Base-by-base conservation (phyloP, 2,329 filamentous ascomycete genomes). In the Nemania sp. region DNA sequence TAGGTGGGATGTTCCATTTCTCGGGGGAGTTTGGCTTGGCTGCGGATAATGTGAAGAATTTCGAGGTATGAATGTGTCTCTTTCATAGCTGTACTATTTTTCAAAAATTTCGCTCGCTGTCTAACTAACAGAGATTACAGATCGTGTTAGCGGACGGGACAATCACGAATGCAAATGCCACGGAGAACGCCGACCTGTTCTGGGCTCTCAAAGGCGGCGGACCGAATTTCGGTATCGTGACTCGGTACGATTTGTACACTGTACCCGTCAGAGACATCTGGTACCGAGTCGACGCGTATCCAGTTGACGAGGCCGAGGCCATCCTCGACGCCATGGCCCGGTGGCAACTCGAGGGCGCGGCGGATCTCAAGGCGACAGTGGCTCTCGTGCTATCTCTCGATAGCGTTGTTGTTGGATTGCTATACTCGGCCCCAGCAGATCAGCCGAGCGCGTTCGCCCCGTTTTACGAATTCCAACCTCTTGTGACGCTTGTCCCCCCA, bases 401-500 rank as follows among this genome's bases (percentile, higher is more conserved):
- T 17, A 17, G 14, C 6, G 9, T 36, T 2, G n/a, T 17, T 5
- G 33, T 36, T 2, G 33, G 33, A n/a, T 30, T 17, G 12, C 31
- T n/a, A 19, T 23, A 8, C 19, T 61, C 60, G 4, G 50, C 52
- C 14, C 61, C 64, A 4, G 4, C 26, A 12, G 34, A 47, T 1
- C 30, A 30, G 7, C 64, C 65, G 11, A 34, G 34, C 11, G 56
- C 52, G 0, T 69, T 69, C 52, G 58, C 55, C 1, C 57, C 61
- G 1, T 68, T 68, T 47, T 54, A 58, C 19, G 23, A 42, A 6
- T 42, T 67, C 15, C 12, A 52, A 20, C 54, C 57, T 3, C n/a
- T 50, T 2, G 15, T 22, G 6, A 34, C 54, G 12, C 3, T 37
- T 22, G 24, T 36, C 3, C 39, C 48, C 1, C 8, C 28, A 23